Conservation (phyloP, 805 yeast species). For the Ogataea dorogensis region DNA sequence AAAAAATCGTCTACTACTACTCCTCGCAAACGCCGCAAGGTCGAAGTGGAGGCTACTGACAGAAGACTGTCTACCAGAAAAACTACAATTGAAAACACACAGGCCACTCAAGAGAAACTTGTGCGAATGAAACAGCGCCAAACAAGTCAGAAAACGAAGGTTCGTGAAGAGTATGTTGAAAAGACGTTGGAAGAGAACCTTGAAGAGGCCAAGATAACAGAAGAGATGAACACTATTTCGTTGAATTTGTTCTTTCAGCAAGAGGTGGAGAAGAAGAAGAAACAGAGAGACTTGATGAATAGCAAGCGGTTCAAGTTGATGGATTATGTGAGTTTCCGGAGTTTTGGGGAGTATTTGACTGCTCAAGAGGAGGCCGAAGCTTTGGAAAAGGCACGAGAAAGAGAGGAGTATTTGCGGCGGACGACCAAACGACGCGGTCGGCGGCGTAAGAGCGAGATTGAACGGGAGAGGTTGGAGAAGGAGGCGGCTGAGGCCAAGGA, state of each 20-base stretch:
- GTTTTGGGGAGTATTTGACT: constrained; percentile 49
- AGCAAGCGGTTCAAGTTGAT: constrained; percentile 61
- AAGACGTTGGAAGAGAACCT: constrained; percentile 70
- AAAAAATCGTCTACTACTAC: constrained; percentile 30
- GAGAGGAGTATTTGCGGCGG: constrained; percentile 34
- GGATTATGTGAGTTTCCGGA: constrained; percentile 54
- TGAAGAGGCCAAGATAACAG: constrained; percentile 87
- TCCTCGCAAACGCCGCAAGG: constrained; percentile 19
- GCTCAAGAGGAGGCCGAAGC: constrained; percentile 64
- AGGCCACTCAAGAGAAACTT: constrained; percentile 71
- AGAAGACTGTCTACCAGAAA: constrained; percentile 76
- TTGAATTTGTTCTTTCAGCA: constrained; percentile 78
- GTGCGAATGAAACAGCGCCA: constrained; percentile 64
- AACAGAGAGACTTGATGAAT: constrained; percentile 68
- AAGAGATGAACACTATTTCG: constrained; percentile 68
- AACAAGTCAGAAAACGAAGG: constrained; percentile 24
- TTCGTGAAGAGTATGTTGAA: constrained; percentile 38
- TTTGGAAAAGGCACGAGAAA: constrained; percentile 33
- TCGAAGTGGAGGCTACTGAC: constrained; percentile 32
- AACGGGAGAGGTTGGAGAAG: constrained; percentile 26
- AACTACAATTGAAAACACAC: constrained; percentile 73
- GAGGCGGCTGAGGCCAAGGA: constrained; percentile 21
- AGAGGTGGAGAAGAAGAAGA: constrained; percentile 75
- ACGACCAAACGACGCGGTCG: constrained; percentile 41
- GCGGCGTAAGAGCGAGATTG: constrained; percentile 36